Conservation (phyloP, 176 grass and related monocot genomes). For the Elaeis guineensis region DNA sequence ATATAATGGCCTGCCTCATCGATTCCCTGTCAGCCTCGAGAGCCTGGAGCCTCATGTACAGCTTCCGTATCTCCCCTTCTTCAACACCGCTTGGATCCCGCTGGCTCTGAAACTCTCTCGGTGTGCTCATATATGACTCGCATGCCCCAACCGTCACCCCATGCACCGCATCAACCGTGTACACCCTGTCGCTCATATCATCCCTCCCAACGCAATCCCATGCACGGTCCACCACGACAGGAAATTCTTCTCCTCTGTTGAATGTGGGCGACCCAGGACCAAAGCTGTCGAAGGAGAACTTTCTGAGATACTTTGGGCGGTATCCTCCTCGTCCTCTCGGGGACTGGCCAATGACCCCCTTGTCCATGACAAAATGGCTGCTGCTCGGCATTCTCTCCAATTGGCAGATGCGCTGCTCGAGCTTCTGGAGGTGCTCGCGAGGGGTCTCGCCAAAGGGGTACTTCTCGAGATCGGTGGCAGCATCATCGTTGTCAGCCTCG, state of each 20-base stretch:
- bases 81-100: slow-evolving; percentile 13
- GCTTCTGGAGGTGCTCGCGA: not conserved
- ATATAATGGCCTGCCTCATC: slow-evolving; percentile 61
- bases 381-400: slow-evolving; percentile 28
- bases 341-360: slow-evolving; percentile 24
- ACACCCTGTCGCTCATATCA: slow-evolving; percentile 36
- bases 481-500: not conserved
- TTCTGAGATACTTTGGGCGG: slow-evolving; percentile 11
- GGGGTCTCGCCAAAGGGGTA: slow-evolving; percentile 18
- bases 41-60: slow-evolving; percentile 47
- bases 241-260: slow-evolving; percentile 25
- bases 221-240: slow-evolving; percentile 6
- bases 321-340: not conserved
- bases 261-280: not conserved
- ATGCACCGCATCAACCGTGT: slow-evolving; percentile 57
- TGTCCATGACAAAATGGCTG: not conserved
- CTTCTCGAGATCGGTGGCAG: slow-evolving; percentile 21
- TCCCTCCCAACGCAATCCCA: slow-evolving; percentile 7
- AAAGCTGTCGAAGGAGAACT: slow-evolving; percentile 10
- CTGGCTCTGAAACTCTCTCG: slow-evolving; percentile 20
- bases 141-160: slow-evolving; percentile 21
- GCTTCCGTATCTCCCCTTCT: slow-evolving; percentile 53
- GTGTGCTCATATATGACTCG: slow-evolving; percentile 27
- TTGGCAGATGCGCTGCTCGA: slow-evolving; percentile 24
- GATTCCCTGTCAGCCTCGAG: slow-evolving; percentile 71